Conservation (phyloP, 352 stramenopile species). For the Phytophthora pistaciae region DNA sequence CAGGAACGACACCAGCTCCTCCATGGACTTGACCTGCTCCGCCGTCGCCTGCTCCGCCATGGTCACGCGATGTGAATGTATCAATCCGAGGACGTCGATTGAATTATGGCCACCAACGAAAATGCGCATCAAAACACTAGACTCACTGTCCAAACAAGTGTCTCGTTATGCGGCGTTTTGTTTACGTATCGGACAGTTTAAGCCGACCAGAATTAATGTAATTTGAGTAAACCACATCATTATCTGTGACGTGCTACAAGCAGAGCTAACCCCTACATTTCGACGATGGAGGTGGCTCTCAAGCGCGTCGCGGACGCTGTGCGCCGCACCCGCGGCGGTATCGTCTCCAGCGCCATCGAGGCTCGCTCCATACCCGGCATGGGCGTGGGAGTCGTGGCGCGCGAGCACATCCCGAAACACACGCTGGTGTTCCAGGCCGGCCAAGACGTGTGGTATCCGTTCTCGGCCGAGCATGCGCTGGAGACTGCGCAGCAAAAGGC, state of each 20-base stretch:
- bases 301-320: conserved; percentile 63
- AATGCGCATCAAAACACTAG: conserved; percentile 28
- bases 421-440: conserved; percentile 71
- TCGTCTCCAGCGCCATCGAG: conserved; percentile 66
- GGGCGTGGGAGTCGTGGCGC: conserved; percentile 73
- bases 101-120: conserved; percentile 38
- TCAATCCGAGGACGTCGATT: conserved; percentile 7
- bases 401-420: conserved; percentile 62
- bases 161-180: not conserved
- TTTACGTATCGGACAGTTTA: conserved; percentile 11
- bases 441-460: conserved; percentile 68
- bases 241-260: conserved; percentile 26
- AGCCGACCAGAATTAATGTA: not conserved
- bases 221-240: conserved; percentile 12
- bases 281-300: conserved; percentile 46
- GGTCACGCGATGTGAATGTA: not conserved
- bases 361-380: conserved; percentile 57
- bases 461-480: conserved; percentile 78
- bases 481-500: conserved; percentile 69
- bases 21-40: conserved; percentile 75
- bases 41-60: conserved; percentile 58
- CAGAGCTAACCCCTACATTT: conserved; percentile 4
- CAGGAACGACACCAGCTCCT: conserved; percentile 87
- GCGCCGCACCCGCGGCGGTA: conserved; percentile 56
- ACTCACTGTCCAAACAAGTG: conserved; percentile 23